Base-by-base conservation (phyloP, 441 rosid species). In the Macaranga tanarius region DNA sequence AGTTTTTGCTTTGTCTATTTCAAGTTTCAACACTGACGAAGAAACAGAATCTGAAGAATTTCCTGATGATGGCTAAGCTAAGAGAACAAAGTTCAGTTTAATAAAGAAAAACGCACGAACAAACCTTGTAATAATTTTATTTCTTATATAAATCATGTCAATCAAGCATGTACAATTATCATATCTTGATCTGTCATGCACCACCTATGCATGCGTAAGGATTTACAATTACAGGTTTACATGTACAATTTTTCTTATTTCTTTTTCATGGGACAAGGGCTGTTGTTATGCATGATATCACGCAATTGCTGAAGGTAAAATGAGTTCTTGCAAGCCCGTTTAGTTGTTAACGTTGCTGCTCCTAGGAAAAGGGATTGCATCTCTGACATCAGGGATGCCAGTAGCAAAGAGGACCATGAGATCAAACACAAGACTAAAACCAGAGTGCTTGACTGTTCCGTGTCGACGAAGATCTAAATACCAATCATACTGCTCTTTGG, bases 371-470 rank as follows among this genome's bases (percentile, higher is more conserved):
- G 98, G 96, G 75, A 92, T 79, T 1, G 72, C 89, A 58, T 92
- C 99, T 85, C 85, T 89, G 48, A 95, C 87, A 81, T 95, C 96
- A 4, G 85, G 56, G 62, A 92, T 89, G 16, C 97, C 95, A 20
- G 95, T 90, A 8, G 78, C 76, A 63, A 85, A 87, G 70, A 91
- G 87, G 77, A 90, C 86, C 92, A 90, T 86, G 23, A 84, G 81
- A 69, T 95, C 98, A 75, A 92, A 86, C 28, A 73, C 79, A 67
- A 91, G 56, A 77, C 90, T 88, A 84, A 92, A 88, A 65, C 97
- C 96, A 1, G 97, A 88, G 73, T 87, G 90, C 75, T 81, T 82
- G 65, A 86, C 93, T n/a, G 96, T 84, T 72, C 99, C 97, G 25
- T 95, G 88, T 84, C 88, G 82, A 69, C 91, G 85, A 67, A 95